Evolutionary conservation across 2,329 filamentous ascomycete species (phyloP).

Genomic region (Claviceps sp.): DNA sequence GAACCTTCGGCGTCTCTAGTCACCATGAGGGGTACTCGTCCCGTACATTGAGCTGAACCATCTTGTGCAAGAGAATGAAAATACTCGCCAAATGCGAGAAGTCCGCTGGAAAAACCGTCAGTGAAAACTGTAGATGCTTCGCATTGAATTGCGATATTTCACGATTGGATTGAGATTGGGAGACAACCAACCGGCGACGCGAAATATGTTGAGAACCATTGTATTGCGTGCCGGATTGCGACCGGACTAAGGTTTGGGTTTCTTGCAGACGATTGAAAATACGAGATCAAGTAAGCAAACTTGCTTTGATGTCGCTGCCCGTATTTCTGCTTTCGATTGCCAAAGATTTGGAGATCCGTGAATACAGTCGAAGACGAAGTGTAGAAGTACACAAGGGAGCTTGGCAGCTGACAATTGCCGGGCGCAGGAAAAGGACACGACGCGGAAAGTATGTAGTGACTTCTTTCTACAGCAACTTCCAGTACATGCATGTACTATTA

Average conservation of each 20-base stretch:
- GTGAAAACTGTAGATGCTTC: slow-evolving; percentile 7
- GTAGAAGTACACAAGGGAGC: slow-evolving; percentile 1
- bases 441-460: slow-evolving; percentile 1
- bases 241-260: not conserved
- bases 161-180: not conserved
- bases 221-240: slow-evolving; percentile 4
- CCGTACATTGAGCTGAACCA: slow-evolving; percentile 77
- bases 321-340: not conserved
- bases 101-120: slow-evolving; percentile 50
- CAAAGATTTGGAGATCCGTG: not conserved
- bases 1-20: slow-evolving; percentile 7
- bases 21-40: not conserved
- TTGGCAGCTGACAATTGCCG: not conserved
- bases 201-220: slow-evolving; percentile 45
- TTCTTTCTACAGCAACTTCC: no score
- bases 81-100: slow-evolving; percentile 92
- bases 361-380: not conserved
- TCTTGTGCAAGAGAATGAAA: slow-evolving; percentile 90
- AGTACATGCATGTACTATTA: not conserved
- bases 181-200: slow-evolving; percentile 36
- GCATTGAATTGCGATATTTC: slow-evolving; percentile 7
- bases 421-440: slow-evolving; percentile 7
- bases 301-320: not conserved
- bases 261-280: not conserved
- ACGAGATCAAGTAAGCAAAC: not conserved